Conservation (phyloP, 306 rosid genomes). For the Cucurbita moschata region DNA sequence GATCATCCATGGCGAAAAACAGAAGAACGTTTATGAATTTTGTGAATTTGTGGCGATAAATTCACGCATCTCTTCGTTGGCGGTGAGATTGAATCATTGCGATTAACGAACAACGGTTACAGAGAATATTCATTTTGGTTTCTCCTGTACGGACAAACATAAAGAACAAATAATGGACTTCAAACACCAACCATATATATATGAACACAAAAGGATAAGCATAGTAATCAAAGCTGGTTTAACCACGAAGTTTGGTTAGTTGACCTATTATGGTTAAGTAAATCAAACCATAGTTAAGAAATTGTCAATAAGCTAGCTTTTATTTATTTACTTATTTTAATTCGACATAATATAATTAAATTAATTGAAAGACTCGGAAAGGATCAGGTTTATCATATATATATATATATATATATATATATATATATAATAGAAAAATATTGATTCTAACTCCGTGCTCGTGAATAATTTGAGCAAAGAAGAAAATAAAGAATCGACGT, state of each 20-base stretch:
- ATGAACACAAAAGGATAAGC: neutral
- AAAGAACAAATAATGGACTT: neutral
- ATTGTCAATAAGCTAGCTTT: too few relatives aligned
- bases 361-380: too few relatives aligned
- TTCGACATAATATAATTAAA: too few relatives aligned
- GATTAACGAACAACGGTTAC: neutral
- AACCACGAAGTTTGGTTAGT: neutral
- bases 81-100: neutral
- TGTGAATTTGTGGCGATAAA: neutral
- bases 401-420: too few relatives aligned
- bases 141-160: neutral
- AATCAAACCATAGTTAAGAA: too few relatives aligned
- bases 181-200: neutral
- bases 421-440: too few relatives aligned
- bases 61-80: neutral
- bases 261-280: too few relatives aligned
- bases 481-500: too few relatives aligned
- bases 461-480: too few relatives aligned
- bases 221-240: neutral
- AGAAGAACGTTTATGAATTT: neutral
- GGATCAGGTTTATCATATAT: too few relatives aligned
- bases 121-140: neutral
- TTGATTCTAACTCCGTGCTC: too few relatives aligned
- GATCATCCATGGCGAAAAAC: slow-evolving; percentile 24
- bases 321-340: too few relatives aligned